phyloP scores from a whole-genome alignment of 306 rosid genomes.

The Morella rubra region DNA sequence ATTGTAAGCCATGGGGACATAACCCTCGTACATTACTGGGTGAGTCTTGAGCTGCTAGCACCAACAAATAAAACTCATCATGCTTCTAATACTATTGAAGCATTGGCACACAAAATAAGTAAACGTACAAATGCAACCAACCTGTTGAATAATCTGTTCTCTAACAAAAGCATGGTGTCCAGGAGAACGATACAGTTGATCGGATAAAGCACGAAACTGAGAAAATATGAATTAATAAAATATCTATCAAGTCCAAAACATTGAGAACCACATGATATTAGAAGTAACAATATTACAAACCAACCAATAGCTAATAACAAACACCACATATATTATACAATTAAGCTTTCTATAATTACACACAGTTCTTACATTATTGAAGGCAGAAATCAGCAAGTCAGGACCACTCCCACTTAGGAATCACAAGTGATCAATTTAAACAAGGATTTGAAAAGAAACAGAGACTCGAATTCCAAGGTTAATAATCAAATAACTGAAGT shows the following conservation, averaged over 20 bases:
- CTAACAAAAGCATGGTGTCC: constrained; percentile 79
- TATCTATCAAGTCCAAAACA: constrained; percentile 12
- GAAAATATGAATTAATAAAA: constrained; percentile 34
- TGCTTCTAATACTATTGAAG: neutral
- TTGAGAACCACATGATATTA: neutral
- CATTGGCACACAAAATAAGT: neutral
- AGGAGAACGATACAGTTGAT: constrained; percentile 88
- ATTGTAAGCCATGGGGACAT: constrained; percentile 78
- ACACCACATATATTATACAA: neutral
- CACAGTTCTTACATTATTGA: too few relatives aligned
- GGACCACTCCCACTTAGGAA: too few relatives aligned
- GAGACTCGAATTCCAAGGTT: too few relatives aligned
- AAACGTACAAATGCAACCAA: constrained; percentile 33
- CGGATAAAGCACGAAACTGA: constrained; percentile 95
- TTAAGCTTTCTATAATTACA: too few relatives aligned
- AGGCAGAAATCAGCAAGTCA: too few relatives aligned
- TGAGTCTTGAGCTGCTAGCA: constrained; percentile 56
- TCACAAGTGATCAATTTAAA: too few relatives aligned
- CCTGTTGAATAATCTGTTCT: constrained; percentile 83
- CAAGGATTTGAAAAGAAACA: too few relatives aligned
- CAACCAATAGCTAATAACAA: neutral
- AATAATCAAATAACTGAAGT: too few relatives aligned
- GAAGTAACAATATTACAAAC: neutral
- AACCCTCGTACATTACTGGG: constrained; percentile 64
- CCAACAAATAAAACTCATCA: constrained; percentile 17